These are phyloP conservation scores for Sclerotinia subarctica DNA, from an alignment of 2,329 filamentous ascomycete genomes.

Conservation along the genomic window DNA sequence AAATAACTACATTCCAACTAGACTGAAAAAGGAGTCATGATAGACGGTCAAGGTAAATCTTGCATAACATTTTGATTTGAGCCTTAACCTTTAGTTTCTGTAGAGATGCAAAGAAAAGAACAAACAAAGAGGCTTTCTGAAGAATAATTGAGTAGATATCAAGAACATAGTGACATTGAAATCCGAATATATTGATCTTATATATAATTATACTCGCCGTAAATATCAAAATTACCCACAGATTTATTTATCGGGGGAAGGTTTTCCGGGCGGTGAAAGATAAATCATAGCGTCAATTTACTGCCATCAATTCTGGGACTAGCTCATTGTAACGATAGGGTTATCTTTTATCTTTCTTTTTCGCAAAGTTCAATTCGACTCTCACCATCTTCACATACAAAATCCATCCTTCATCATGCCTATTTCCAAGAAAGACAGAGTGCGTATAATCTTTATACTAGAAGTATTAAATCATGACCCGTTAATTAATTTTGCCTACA, in stretches of 20 bases:
- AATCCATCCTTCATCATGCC: constrained; percentile 35
- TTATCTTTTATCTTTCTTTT: constrained; percentile 8
- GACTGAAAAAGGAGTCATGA: not conserved
- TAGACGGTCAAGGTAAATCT: not conserved
- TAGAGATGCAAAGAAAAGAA: not conserved
- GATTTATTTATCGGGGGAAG: not conserved
- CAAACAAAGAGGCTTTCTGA: not conserved
- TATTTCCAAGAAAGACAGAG: constrained; percentile 49
- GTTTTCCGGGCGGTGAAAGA: not conserved
- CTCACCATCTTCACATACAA: not conserved
- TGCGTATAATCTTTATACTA: constrained; percentile 26
- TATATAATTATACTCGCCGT: no score
- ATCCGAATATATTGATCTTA: no score
- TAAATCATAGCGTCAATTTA: not conserved
- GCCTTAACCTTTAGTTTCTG: not conserved
- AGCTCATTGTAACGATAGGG: not conserved
- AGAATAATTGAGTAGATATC: not conserved
- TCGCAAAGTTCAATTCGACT: not conserved
- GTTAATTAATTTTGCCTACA: constrained; percentile 30
- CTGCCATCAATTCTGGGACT: constrained; percentile 6
- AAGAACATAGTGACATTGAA: not conserved
- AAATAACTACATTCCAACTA: not conserved
- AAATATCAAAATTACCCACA: no score
- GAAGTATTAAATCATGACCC: not conserved
- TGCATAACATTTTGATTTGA: not conserved